These are phyloP conservation scores for Macrophomina tecta DNA, from an alignment of 2,329 filamentous ascomycete genomes.

Conservation along the genomic window DNA sequence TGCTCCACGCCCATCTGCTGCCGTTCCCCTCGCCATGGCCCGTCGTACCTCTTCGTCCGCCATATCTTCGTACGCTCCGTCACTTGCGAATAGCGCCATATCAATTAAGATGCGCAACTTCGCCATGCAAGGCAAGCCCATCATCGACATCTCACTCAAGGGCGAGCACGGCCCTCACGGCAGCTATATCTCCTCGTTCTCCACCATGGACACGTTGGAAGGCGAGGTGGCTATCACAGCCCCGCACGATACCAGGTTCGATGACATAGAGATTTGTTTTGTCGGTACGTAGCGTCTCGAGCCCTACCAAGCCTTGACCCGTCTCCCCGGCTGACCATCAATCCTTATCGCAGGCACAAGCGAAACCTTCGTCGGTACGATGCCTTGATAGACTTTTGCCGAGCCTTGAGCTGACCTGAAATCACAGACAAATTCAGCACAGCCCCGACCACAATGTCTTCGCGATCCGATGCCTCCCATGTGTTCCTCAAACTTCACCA, in stretches of 20 bases:
- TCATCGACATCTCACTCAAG: constrained; percentile 51
- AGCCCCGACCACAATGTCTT: constrained; percentile 59
- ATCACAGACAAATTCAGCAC: constrained; percentile 57
- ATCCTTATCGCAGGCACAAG: constrained; percentile 50
- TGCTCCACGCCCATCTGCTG: neutral
- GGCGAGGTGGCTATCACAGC: constrained; percentile 59
- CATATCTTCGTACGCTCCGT: constrained; percentile 7
- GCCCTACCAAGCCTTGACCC: neutral
- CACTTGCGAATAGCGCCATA: constrained; percentile 13
- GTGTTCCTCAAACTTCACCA: constrained; percentile 68
- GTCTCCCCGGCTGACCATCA: constrained; percentile 30
- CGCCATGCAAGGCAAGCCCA: constrained; percentile 44
- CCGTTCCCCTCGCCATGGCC: neutral
- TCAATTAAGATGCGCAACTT: constrained; percentile 42
- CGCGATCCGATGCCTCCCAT: constrained; percentile 62
- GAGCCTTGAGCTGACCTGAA: neutral
- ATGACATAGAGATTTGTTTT: constrained; percentile 64
- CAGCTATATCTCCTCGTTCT: constrained; percentile 55
- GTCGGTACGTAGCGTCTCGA: constrained; percentile 52
- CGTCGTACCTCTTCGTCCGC: neutral
- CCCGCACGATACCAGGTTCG: constrained; percentile 61
- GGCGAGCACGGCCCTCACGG: constrained; percentile 38
- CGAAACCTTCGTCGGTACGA: constrained; percentile 52
- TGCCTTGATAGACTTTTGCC: neutral
- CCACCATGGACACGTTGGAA: constrained; percentile 63